These are phyloP conservation scores for Penicillium sp. DNA, from an alignment of 2,329 filamentous ascomycete genomes.

Conservation along the genomic window DNA sequence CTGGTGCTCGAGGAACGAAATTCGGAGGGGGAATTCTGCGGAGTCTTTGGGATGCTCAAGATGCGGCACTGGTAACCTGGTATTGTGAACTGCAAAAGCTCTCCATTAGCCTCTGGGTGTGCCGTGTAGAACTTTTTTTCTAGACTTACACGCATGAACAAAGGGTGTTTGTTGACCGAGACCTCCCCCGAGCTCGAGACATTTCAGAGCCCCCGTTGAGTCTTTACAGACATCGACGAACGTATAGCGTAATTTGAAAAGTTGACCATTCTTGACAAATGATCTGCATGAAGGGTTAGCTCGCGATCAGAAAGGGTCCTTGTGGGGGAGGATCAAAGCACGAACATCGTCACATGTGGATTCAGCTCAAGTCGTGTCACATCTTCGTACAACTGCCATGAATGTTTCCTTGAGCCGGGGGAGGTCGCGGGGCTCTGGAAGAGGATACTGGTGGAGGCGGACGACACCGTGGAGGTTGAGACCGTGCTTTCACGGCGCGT, in stretches of 20 bases:
- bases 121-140: background rate
- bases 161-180: slow-evolving; percentile 38
- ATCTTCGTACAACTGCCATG: slow-evolving; percentile 33
- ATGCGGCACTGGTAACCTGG: slow-evolving; percentile 42
- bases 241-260: slow-evolving; percentile 42
- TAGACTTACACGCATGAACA: slow-evolving; percentile 40
- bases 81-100: slow-evolving; percentile 32
- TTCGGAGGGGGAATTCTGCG: slow-evolving; percentile 34
- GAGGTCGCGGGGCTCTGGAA: slow-evolving; percentile 31
- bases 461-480: slow-evolving; percentile 32
- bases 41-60: slow-evolving; percentile 42
- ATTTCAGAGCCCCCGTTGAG: slow-evolving; percentile 34
- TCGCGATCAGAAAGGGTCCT: background rate
- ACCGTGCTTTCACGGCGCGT: slow-evolving; percentile 28
- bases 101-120: background rate
- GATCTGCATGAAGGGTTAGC: slow-evolving; percentile 26
- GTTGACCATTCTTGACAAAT: slow-evolving; percentile 38
- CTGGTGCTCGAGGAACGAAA: slow-evolving; percentile 46
- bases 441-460: slow-evolving; percentile 32
- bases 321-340: background rate
- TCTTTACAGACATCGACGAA: slow-evolving; percentile 44
- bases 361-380: slow-evolving; percentile 31
- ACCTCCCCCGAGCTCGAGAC: slow-evolving; percentile 40
- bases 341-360: slow-evolving; percentile 37
- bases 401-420: slow-evolving; percentile 31